Evolutionary conservation across 805 yeast genomes (phyloP).

Genomic region (Maudiozyma pseudohumilis): DNA sequence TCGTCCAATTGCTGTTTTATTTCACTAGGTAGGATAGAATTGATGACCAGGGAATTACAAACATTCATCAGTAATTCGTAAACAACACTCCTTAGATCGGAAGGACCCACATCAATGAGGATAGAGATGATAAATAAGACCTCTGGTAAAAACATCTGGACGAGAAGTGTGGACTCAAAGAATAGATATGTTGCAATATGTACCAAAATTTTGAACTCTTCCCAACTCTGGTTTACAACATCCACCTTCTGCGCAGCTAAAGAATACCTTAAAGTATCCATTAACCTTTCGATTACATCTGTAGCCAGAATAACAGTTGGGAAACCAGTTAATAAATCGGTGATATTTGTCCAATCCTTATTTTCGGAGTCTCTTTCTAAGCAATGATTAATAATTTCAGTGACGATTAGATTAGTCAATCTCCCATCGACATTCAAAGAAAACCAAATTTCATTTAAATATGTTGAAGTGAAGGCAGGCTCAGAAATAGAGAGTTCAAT

Average conservation of each 20-base stretch:
- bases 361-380: conserved; percentile 73
- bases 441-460: conserved; percentile 59
- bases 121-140: conserved; percentile 57
- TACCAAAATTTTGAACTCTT: conserved; percentile 61
- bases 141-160: conserved; percentile 62
- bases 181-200: conserved; percentile 54
- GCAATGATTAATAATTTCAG: conserved; percentile 65
- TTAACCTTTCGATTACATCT: conserved; percentile 46
- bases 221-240: conserved; percentile 46
- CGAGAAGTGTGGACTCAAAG: conserved; percentile 55
- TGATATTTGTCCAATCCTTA: conserved; percentile 52
- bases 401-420: conserved; percentile 48
- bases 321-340: conserved; percentile 49
- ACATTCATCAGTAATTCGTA: conserved; percentile 56
- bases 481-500: conserved; percentile 47
- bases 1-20: conserved; percentile 36
- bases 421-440: conserved; percentile 52
- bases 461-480: conserved; percentile 38
- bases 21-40: conserved; percentile 38
- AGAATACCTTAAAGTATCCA: conserved; percentile 43
- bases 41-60: conserved; percentile 57
- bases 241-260: conserved; percentile 33
- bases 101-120: conserved; percentile 41
- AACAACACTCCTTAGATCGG: conserved; percentile 47
- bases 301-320: conserved; percentile 72